Base-by-base conservation (phyloP, 139 green algal genomes). In the Chlorella sp. region DNA sequence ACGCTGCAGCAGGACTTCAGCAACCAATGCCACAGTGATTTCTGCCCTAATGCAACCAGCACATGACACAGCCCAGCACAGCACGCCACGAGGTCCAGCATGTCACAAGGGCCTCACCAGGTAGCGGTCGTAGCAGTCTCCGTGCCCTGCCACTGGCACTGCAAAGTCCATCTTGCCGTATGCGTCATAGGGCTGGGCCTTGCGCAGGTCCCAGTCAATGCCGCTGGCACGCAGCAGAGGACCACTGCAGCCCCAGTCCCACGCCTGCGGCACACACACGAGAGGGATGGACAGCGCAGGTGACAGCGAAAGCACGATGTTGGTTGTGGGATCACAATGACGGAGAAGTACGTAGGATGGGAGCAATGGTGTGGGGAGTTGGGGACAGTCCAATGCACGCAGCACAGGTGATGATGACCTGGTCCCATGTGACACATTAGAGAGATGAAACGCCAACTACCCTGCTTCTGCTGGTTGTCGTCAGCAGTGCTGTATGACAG, bases 111-210 rank as follows among this genome's bases (percentile, higher is more conserved):
- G n/a, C n/a, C 42, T 55, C 51, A 88, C 82, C 62, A 91, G 77
- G 79, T 95, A 95, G 50, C 91, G 77, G 77, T 96, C 90, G 76
- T 90, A 96, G 82, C 89, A 96, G 81, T 95, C 90, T 33, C 88
- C 88, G 73, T 87, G 77, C 27, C 82, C 85, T 20, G 87, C 90
- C 30, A 93, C 79, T 49, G 91, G 89, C 49, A 96, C 81, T 72
- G 91, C 83, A 83, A 95, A 96, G 65, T 91, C 59, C 77, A 95
- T 91, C 67, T 79, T 82, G 60, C 85, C 74, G 74, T 97, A 97
- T 6, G 87, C 83, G 72, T 97, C 91, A 74, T 96, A 97, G 49
- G 91, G 91, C 83, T 94, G 85, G 62, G 75, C 70, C 80, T 91
- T 91, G 69, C 91, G 83, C 69, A 97, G 78, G 80, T 97, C 91